Base-by-base conservation (phyloP, 2,329 filamentous ascomycete genomes). In the Esteya vermicola region DNA sequence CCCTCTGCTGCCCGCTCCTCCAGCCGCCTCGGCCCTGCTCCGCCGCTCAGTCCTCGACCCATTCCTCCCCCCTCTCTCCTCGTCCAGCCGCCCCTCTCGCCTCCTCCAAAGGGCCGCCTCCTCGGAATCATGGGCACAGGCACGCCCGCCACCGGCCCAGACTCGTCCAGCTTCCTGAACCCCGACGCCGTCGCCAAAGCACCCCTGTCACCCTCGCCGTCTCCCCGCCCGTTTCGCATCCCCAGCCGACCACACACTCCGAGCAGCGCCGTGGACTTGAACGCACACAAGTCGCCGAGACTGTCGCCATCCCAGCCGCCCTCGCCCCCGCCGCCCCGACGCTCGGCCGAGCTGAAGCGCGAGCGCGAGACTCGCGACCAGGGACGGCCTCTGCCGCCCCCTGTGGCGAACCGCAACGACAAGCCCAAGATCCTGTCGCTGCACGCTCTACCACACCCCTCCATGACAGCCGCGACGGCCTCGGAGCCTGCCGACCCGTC, bases 321-420 rank as follows among this genome's bases (percentile, higher is more conserved):
- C 9, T 79, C 75, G 14, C 76, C 75, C 2, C 75, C 75, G 4
- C 76, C 75, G 1, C 75, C 75, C 2, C 63, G 75, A 48, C 65
- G 75, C 45, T 80, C 75, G n/a, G 68, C 57, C 6, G 76, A 79
- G 51, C 48, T 73, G 4, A 65, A 64, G 42, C 61, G 72, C 41
- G 67, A 72, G 2, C 58, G 60, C 16, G 65, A 70, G 39, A 26
- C 25, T 25, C 50, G 45, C 34, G 51, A 54, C 1, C 13, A 19
- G 22, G 39, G 54, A 39, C 45, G 60, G 21, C 67, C 67, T 10
- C 83, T 84, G 9, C 85, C 85, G 5, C 81, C 82, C 1, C 69
- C 88, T 26, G 70, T 88, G n/a, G n/a, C n/a, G 28, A 91, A 93
- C 55, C 76, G 88, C 40, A 76, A 78, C 23, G 83, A 84, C 31